A percentile compares a stretch with the other conserved stretches of the same genome.
Conservation (phyloP, 345 rosid species). For the Populus simonii region DNA sequence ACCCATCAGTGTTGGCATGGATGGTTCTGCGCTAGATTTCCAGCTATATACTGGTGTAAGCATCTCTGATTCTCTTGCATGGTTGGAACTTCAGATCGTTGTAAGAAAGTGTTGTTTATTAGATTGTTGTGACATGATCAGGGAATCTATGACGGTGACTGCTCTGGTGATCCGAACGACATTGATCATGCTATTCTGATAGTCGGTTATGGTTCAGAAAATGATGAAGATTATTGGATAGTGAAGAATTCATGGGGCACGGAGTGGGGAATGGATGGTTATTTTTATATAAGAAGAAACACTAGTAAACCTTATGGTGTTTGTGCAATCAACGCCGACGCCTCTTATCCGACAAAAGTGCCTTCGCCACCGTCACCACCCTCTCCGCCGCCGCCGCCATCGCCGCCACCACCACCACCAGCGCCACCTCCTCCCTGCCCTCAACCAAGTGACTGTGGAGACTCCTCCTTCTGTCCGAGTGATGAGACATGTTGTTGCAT, state of each 20-base stretch:
- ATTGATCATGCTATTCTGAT: constrained; percentile 74
- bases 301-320: constrained; percentile 36
- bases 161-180: constrained; percentile 57
- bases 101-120: neutral
- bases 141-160: constrained; percentile 59
- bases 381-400: constrained; percentile 8
- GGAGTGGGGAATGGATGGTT: constrained; percentile 64
- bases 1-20: constrained; percentile 72
- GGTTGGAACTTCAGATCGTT: neutral
- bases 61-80: neutral
- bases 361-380: constrained; percentile 56
- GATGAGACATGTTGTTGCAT: constrained; percentile 70
- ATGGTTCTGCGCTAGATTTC: constrained; percentile 68
- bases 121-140: constrained; percentile 18
- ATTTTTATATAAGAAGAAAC: constrained; percentile 48
- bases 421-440: constrained; percentile 51
- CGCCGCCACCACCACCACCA: constrained; percentile 33
- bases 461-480: constrained; percentile 49
- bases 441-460: constrained; percentile 59
- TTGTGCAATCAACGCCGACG: constrained; percentile 68
- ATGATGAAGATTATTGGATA: constrained; percentile 67
- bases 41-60: constrained; percentile 74
- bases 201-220: constrained; percentile 72
- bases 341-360: constrained; percentile 64
- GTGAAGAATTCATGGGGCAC: constrained; percentile 85